Conservation (phyloP, 2,329 filamentous ascomycete genomes). For the Tolypocladium inflatum region DNA sequence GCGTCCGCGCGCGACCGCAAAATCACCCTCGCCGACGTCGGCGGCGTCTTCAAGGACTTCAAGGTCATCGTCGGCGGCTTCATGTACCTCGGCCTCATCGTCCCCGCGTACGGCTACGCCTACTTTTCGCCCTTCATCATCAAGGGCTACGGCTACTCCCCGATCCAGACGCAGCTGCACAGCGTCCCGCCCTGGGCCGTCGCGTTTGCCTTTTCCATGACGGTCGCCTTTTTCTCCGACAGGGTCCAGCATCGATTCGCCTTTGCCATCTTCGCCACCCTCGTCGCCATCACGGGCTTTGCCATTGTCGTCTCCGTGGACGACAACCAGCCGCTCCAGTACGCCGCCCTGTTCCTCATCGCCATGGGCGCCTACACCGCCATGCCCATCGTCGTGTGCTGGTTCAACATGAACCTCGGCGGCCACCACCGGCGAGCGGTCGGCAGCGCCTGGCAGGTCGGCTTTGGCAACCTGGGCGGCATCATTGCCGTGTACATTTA, state of each 20-base stretch:
- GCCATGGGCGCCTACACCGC: constrained; percentile 72
- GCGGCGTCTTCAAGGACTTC: constrained; percentile 60
- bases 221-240: constrained; percentile 65
- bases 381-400: constrained; percentile 82
- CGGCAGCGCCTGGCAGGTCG: constrained; percentile 67
- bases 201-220: constrained; percentile 71
- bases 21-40: constrained; percentile 49
- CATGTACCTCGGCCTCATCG: constrained; percentile 75
- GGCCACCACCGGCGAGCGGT: constrained; percentile 63
- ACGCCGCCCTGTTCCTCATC: constrained; percentile 73
- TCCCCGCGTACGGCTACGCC: constrained; percentile 69
- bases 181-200: constrained; percentile 52
- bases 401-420: constrained; percentile 73
- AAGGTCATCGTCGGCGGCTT: constrained; percentile 66
- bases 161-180: constrained; percentile 48
- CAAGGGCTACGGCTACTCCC: constrained; percentile 50
- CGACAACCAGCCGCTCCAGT: constrained; percentile 57
- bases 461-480: constrained; percentile 71
- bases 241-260: constrained; percentile 60
- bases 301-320: constrained; percentile 65
- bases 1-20: constrained; percentile 52
- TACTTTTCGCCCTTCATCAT: constrained; percentile 71
- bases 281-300: constrained; percentile 64
- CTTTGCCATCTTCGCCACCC: constrained; percentile 62
- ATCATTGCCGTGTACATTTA: constrained; percentile 70